These are phyloP conservation scores for Aspergillus sparsus DNA, from an alignment of 495 filamentous ascomycete genomes.

Conservation along the genomic window DNA sequence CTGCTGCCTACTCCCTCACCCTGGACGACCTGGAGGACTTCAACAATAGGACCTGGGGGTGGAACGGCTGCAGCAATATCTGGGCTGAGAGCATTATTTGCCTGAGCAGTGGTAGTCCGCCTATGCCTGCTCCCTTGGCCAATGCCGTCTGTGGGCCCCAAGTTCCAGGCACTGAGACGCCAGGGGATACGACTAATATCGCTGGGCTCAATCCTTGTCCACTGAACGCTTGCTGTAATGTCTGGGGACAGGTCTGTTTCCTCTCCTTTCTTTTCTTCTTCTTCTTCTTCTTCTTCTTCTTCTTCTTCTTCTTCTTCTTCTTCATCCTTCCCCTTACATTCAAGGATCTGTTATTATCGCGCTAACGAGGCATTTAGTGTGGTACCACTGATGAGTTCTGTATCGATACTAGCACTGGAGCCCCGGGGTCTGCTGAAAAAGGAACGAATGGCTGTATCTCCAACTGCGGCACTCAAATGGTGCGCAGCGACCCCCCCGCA, in stretches of 20 bases:
- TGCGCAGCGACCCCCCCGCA: conserved; percentile 20
- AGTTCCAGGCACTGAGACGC: conserved; percentile 33
- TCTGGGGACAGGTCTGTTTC: conserved; percentile 33
- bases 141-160: conserved; percentile 49
- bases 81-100: conserved; percentile 37
- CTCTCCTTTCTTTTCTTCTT: too few species aligned
- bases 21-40: conserved; percentile 32
- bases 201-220: conserved; percentile 37
- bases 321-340: too few species aligned
- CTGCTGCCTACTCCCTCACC: conserved; percentile 33
- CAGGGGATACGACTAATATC: conserved; percentile 8
- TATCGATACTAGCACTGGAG: conserved; percentile 29
- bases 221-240: conserved; percentile 35
- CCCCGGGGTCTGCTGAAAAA: conserved; percentile 37
- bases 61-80: conserved; percentile 45
- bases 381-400: conserved; percentile 47
- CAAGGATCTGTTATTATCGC: too few species aligned
- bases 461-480: conserved; percentile 48
- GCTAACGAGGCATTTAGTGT: conserved; percentile 15
- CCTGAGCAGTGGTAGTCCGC: conserved; percentile 46
- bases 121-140: conserved; percentile 42
- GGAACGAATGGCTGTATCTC: conserved; percentile 48
- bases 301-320: too few species aligned
- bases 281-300: too few species aligned
- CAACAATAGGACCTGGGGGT: conserved; percentile 50